phyloP scores from a whole-genome alignment of 163 green algal genomes.

The Scenedesmus sp. region DNA sequence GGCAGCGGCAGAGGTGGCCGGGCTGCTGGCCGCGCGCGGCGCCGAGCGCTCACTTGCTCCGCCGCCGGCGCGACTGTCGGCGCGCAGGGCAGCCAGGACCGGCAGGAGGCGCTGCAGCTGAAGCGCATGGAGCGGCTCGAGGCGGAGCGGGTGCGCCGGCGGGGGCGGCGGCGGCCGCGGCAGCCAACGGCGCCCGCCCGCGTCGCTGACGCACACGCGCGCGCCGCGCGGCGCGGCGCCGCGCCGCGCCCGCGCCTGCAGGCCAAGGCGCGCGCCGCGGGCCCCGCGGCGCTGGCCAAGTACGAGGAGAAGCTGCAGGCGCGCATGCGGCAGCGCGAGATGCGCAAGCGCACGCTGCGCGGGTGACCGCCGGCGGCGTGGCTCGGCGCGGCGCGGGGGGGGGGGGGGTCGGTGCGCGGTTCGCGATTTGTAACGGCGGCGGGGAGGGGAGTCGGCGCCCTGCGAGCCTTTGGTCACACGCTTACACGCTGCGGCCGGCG shows the following conservation, averaged over 20 bases:
- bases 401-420: too few species aligned
- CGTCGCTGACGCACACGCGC: too few species aligned
- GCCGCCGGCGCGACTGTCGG: neutral
- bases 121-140: conserved; percentile 39
- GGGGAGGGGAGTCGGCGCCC: too few species aligned
- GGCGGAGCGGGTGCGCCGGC: conserved; percentile 37
- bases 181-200: neutral
- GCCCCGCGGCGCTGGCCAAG: conserved; percentile 28
- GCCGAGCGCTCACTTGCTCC: neutral
- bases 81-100: conserved; percentile 14
- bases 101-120: conserved; percentile 9
- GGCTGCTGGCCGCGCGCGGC: too few species aligned
- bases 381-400: too few species aligned
- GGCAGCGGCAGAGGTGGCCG: neutral
- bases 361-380: neutral
- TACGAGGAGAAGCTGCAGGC: conserved; percentile 36
- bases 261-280: conserved; percentile 26
- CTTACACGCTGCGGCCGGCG: too few species aligned
- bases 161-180: neutral
- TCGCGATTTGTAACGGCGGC: too few species aligned
- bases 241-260: neutral
- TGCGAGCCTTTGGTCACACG: too few species aligned
- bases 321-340: conserved; percentile 8
- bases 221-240: neutral
- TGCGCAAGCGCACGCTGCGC: conserved; percentile 34